Percentiles rank a stretch among this genome's conserved stretches.
These are phyloP conservation scores for Lantana camara DNA, from an alignment of 257 asterid genomes.

Conservation along the genomic window DNA sequence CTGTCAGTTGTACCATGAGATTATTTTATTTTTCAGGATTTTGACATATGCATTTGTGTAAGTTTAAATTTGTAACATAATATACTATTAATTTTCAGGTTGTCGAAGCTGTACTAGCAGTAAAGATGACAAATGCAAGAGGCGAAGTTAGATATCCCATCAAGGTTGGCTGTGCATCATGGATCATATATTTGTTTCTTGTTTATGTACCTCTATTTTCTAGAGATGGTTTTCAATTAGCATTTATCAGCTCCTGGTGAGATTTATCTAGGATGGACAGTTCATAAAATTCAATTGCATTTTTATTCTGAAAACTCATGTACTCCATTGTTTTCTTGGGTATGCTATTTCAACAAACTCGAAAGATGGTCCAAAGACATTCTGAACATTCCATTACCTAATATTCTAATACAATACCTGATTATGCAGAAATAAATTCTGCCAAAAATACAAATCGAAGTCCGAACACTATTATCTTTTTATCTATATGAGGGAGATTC, in stretches of 20 bases:
- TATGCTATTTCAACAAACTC: constrained; percentile 6
- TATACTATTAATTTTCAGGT: constrained; percentile 42
- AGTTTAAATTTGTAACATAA: not conserved
- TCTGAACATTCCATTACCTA: not conserved
- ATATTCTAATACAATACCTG: not conserved
- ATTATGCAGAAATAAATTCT: not conserved
- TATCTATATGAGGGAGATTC: constrained; percentile 24
- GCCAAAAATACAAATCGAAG: not conserved
- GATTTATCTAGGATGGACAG: not conserved
- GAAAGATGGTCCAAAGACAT: constrained; percentile 7
- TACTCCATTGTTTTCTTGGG: not conserved
- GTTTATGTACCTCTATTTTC: not conserved
- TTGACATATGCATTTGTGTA: constrained; percentile 2
- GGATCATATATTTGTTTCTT: not conserved
- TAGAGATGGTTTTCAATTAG: not conserved
- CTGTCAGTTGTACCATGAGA: too few relatives aligned
- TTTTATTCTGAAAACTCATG: constrained; percentile 6
- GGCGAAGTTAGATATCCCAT: constrained; percentile 88
- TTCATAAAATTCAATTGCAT: not conserved
- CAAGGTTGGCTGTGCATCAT: constrained; percentile 53
- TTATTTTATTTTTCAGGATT: too few relatives aligned
- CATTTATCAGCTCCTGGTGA: not conserved
- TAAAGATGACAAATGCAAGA: constrained; percentile 84
- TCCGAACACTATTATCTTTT: too few relatives aligned
- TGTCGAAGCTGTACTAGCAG: constrained; percentile 86